Conservation (phyloP, 495 filamentous ascomycete genomes). For the Hypoxylon fuscum region DNA sequence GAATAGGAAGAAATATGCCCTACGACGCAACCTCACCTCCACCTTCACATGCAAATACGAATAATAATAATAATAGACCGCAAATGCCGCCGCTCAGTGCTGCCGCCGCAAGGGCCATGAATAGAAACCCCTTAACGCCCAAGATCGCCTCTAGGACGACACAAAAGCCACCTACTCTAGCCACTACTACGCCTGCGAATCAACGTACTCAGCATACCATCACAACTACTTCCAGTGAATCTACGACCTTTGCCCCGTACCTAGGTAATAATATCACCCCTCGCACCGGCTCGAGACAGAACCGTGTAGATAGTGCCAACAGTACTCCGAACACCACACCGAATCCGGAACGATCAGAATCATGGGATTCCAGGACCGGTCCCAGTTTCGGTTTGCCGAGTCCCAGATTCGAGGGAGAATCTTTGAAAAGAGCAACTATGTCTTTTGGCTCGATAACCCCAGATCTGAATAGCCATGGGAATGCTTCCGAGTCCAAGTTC, state of each 20-base stretch:
- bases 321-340: conserved; percentile 68
- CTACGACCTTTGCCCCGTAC: conserved; percentile 62
- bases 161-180: conserved; percentile 43
- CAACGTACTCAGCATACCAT: conserved; percentile 43
- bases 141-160: conserved; percentile 51
- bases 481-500: conserved; percentile 66
- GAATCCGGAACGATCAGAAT: conserved; percentile 52
- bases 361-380: conserved; percentile 45
- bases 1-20: conserved; percentile 40
- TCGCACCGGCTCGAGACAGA: conserved; percentile 72
- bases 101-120: conserved; percentile 47
- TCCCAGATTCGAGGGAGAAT: conserved; percentile 41
- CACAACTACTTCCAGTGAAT: conserved; percentile 36
- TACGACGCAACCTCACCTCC: conserved; percentile 34
- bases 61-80: conserved; percentile 46
- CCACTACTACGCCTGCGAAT: conserved; percentile 46
- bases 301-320: conserved; percentile 69
- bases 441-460: conserved; percentile 49
- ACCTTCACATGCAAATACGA: conserved; percentile 35
- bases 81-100: conserved; percentile 52
- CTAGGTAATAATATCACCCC: conserved; percentile 75
- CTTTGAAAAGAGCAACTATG: conserved; percentile 30
- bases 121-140: conserved; percentile 56
- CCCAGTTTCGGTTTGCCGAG: conserved; percentile 48
- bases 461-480: conserved; percentile 16